Base-by-base conservation (phyloP, 441 rosid genomes). In the Euphorbia schlechtendalii region DNA sequence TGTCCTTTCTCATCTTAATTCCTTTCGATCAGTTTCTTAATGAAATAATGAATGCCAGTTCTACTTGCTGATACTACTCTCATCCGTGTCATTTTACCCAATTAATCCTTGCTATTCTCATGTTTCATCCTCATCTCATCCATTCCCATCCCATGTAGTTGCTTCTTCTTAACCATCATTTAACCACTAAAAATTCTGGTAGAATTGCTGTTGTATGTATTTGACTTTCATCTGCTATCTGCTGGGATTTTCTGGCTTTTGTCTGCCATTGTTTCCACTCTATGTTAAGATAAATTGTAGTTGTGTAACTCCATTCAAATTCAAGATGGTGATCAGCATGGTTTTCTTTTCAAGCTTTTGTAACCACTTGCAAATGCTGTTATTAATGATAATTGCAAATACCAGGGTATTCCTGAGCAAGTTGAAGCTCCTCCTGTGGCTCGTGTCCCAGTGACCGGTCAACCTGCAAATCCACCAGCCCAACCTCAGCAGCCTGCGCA, bases 371-470 rank as follows among this genome's bases (percentile, higher is more conserved):
- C 6, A 27, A n/a, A 2, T 46, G 61, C 46, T 43, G 22, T 15
- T 56, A 15, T 46, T 53, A 51, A 21, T 8, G 36, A 28, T 59
- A 0, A 34, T 71, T 66, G 40, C 66, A 63, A 71, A 6, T 69
- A 41, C 61, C 74, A 92, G 98, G 97, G 97, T 9, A 92, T 92
- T 48, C 98, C 98, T 53, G 96, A 82, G 80, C 96, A 85, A 92
- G 81, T 90, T 64, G 97, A 90, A 66, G 86, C 65, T 79, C 86
- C 89, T 64, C 80, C 95, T 27, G 89, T 66, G 60, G 77, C 81
- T 25, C 84, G 67, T n/a, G 68, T 61, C 18, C 89, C 97, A 66
- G 77, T 66, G 12, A 73, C 74, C 69, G 87, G 73, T 46, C 97
- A 77, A 75, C 71, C 84, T 15, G 77, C 80, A 63, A 77, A 76